phyloP scores from a whole-genome alignment of 148 eudicot species.

The Cornus controversa region DNA sequence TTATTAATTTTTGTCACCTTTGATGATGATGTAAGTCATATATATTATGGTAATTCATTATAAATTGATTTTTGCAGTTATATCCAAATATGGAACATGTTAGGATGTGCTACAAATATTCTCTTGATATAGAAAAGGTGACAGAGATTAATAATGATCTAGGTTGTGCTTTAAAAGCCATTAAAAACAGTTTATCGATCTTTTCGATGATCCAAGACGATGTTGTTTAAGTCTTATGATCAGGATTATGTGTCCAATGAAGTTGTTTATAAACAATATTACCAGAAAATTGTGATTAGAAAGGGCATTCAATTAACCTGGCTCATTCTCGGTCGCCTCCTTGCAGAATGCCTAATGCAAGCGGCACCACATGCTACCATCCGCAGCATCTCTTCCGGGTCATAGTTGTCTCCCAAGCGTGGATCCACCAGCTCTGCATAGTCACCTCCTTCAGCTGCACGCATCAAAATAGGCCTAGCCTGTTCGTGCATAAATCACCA shows the following conservation, averaged over 20 bases:
- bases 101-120: background rate
- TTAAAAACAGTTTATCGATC: too few species aligned
- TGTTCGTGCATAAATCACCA: slow-evolving; percentile 4
- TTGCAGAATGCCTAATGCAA: slow-evolving; percentile 50
- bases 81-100: background rate
- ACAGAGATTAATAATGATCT: too few species aligned
- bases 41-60: too few species aligned
- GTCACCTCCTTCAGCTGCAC: slow-evolving; percentile 35
- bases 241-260: background rate
- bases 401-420: slow-evolving; percentile 28
- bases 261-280: too few species aligned
- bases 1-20: too few species aligned
- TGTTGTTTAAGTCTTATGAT: background rate
- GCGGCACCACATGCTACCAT: slow-evolving; percentile 57
- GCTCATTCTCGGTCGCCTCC: slow-evolving; percentile 56
- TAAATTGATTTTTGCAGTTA: too few species aligned
- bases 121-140: too few species aligned
- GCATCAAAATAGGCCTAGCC: slow-evolving; percentile 42
- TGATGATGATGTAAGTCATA: too few species aligned
- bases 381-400: slow-evolving; percentile 48
- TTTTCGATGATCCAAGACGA: too few species aligned
- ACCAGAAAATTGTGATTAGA: too few species aligned
- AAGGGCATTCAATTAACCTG: slow-evolving; percentile 28
- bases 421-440: slow-evolving; percentile 49
- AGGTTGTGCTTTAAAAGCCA: too few species aligned